phyloP scores from a whole-genome alignment of 2,329 filamentous ascomycete species.

The Ceratocystis harringtonii region DNA sequence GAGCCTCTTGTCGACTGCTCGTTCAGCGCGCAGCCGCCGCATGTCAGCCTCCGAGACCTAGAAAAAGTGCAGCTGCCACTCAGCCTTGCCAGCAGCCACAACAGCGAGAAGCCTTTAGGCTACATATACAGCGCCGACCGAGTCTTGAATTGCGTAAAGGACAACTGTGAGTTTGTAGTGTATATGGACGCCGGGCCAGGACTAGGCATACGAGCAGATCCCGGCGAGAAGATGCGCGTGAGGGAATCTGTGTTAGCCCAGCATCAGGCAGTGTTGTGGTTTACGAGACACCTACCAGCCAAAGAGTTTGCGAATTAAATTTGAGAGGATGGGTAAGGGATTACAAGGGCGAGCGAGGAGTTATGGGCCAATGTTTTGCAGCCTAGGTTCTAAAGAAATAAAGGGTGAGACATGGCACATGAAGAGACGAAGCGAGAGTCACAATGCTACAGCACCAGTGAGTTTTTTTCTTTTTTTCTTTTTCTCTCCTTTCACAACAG shows the following conservation, averaged over 20 bases:
- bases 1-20: slow-evolving; percentile 33
- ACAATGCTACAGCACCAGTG: neutral
- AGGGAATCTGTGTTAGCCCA: slow-evolving; percentile 25
- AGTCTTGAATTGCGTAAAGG: slow-evolving; percentile 22
- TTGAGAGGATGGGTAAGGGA: neutral
- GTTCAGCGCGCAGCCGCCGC: slow-evolving; percentile 38
- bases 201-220: slow-evolving; percentile 27
- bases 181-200: slow-evolving; percentile 29
- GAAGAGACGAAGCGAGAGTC: neutral
- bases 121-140: slow-evolving; percentile 19
- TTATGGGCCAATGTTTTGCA: no score
- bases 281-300: slow-evolving; percentile 18
- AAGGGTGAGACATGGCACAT: neutral
- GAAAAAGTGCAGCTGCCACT: slow-evolving; percentile 30
- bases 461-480: no score
- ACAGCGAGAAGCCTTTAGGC: slow-evolving; percentile 18
- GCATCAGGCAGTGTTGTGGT: slow-evolving; percentile 28
- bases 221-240: slow-evolving; percentile 24
- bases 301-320: neutral
- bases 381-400: neutral
- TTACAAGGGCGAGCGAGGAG: neutral
- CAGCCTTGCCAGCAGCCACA: slow-evolving; percentile 31
- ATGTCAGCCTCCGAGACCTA: slow-evolving; percentile 34
- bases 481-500: no score
- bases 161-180: slow-evolving; percentile 24